Conservation (phyloP, 2,329 filamentous ascomycete genomes). For the Thelonectria olida region DNA sequence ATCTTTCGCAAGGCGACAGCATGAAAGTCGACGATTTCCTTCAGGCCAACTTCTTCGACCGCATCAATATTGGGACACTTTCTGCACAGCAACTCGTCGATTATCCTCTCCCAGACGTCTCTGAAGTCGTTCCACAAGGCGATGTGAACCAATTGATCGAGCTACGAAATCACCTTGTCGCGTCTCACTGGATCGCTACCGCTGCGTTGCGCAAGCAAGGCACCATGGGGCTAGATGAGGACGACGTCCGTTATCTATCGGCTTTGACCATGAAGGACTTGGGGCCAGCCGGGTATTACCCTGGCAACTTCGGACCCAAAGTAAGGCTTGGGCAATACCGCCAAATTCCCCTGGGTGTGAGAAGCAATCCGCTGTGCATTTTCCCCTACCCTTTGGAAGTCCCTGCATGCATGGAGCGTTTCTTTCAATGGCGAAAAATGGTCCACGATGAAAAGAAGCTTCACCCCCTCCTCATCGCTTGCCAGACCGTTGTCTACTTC, state of each 20-base stretch:
- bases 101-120: neutral
- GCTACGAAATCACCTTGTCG: conserved; percentile 8
- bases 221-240: neutral
- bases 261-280: neutral
- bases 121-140: neutral
- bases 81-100: neutral
- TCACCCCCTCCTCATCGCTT: neutral
- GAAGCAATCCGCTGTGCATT: neutral
- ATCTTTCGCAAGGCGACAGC: neutral
- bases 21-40: neutral
- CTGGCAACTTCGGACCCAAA: neutral
- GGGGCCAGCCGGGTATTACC: neutral
- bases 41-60: neutral
- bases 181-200: conserved; percentile 6
- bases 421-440: conserved; percentile 7
- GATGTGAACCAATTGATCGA: neutral
- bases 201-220: neutral
- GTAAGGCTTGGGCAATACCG: conserved; percentile 6
- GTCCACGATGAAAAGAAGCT: neutral
- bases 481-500: conserved; percentile 8
- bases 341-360: neutral
- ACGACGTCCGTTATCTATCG: neutral
- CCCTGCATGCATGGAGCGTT: conserved; percentile 4
- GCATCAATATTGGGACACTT: neutral
- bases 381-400: conserved; percentile 4